Percentiles rank a stretch among this genome's conserved stretches.
These are phyloP conservation scores for Phytophthora pistaciae DNA, from an alignment of 352 stramenopile species.

Conservation along the genomic window DNA sequence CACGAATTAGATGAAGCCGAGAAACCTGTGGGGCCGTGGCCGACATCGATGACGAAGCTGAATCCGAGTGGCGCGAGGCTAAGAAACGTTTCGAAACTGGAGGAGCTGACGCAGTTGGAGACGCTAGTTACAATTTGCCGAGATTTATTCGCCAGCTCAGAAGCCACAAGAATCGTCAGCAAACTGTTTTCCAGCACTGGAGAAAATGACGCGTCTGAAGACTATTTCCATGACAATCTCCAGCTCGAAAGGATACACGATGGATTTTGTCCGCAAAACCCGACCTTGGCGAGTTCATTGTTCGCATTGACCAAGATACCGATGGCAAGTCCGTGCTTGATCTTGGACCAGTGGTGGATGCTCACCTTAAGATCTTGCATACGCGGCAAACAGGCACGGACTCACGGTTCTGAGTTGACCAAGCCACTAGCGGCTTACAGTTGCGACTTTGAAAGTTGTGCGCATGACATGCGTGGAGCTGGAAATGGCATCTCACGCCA, in stretches of 20 bases:
- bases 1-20: no score
- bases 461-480: background rate
- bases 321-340: background rate
- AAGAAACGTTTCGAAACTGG: no score
- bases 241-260: background rate
- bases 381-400: background rate
- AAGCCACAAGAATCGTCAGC: no score
- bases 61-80: no score
- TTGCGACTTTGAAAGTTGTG: background rate
- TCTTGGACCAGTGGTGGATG: background rate
- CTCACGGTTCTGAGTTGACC: background rate
- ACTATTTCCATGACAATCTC: background rate
- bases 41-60: no score
- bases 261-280: background rate
- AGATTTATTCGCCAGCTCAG: background rate
- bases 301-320: background rate
- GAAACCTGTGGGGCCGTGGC: no score
- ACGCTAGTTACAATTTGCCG: no score
- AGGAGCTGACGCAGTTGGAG: no score
- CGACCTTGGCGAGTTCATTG: background rate
- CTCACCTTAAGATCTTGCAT: background rate
- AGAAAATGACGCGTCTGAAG: background rate
- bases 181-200: background rate
- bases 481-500: no score
- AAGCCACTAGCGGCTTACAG: background rate